Evolutionary conservation across 2,329 filamentous ascomycete species (phyloP).

Genomic region (Venturia effusa): DNA sequence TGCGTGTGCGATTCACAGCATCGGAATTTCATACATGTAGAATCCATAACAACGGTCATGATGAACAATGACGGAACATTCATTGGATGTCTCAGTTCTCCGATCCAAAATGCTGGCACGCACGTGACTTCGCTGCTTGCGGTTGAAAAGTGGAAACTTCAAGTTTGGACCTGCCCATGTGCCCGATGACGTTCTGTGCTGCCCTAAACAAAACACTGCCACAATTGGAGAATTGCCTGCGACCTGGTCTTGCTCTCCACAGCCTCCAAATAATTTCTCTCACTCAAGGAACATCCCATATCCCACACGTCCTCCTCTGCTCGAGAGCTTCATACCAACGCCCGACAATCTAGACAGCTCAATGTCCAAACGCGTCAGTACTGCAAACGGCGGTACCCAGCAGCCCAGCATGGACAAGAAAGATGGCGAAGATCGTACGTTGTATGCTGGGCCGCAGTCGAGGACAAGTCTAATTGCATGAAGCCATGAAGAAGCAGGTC

Average conservation of each 20-base stretch:
- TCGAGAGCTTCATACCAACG: not conserved
- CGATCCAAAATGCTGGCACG: not conserved
- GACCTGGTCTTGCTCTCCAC: not conserved
- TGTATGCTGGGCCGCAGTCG: not conserved
- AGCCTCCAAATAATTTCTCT: not conserved
- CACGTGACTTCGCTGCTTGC: not conserved
- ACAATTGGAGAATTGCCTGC: not conserved
- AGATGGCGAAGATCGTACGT: not conserved
- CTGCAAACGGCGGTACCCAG: conserved; percentile 6
- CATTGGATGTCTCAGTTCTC: not conserved
- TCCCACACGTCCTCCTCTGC: not conserved
- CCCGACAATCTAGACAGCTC: not conserved
- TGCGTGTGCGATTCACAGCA: too few species aligned
- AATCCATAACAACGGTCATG: too few species aligned
- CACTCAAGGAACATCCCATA: not conserved
- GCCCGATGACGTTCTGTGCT: not conserved
- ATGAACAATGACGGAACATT: not conserved
- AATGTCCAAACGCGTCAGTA: not conserved
- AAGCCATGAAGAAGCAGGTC: conserved; percentile 66
- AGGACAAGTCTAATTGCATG: not conserved
- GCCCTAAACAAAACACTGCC: not conserved
- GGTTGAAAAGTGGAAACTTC: not conserved
- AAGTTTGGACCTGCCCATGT: too few species aligned
- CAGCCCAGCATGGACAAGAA: conserved; percentile 4
- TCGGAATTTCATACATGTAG: too few species aligned